Evolutionary conservation across 2,329 filamentous ascomycete species (phyloP).

Genomic region (Fusarium staphyleae): DNA sequence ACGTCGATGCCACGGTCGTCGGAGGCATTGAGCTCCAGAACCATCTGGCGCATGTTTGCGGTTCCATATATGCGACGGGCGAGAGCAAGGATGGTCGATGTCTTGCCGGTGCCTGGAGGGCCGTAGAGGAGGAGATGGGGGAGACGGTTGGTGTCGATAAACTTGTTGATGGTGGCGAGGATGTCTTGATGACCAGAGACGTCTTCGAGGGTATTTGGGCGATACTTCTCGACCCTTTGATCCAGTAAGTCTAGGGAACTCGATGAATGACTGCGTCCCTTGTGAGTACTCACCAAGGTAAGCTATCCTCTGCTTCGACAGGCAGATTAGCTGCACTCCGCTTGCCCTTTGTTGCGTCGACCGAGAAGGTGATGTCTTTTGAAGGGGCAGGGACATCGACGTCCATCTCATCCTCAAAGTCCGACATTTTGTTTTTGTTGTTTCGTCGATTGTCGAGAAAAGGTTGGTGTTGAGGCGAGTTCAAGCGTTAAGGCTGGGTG

Average conservation of each 20-base stretch:
- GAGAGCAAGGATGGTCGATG: constrained; percentile 92
- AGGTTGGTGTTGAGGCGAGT: neutral
- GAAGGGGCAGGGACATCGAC: constrained; percentile 58
- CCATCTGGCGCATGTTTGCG: constrained; percentile 97
- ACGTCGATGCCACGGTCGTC: constrained; percentile 98
- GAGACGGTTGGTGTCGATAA: constrained; percentile 90
- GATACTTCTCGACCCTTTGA: constrained; percentile 92
- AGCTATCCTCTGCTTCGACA: constrained; percentile 88
- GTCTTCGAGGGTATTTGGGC: constrained; percentile 85
- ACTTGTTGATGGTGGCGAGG: constrained; percentile 96
- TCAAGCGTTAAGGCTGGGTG: constrained; percentile 10
- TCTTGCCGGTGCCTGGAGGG: constrained; percentile 96
- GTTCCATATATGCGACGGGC: constrained; percentile 90
- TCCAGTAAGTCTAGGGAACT: neutral
- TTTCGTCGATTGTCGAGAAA: too few species aligned
- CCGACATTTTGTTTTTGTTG: constrained; percentile 57
- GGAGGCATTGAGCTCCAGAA: constrained; percentile 95
- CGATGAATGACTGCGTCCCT: neutral
- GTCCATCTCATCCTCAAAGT: constrained; percentile 68
- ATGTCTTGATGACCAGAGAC: constrained; percentile 98
- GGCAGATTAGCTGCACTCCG: constrained; percentile 91
- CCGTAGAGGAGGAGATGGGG: constrained; percentile 97
- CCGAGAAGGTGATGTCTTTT: constrained; percentile 70
- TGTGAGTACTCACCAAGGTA: constrained; percentile 78
- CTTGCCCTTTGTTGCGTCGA: constrained; percentile 85